phyloP scores from a whole-genome alignment of 441 rosid species.

The Adansonia grandidieri region DNA sequence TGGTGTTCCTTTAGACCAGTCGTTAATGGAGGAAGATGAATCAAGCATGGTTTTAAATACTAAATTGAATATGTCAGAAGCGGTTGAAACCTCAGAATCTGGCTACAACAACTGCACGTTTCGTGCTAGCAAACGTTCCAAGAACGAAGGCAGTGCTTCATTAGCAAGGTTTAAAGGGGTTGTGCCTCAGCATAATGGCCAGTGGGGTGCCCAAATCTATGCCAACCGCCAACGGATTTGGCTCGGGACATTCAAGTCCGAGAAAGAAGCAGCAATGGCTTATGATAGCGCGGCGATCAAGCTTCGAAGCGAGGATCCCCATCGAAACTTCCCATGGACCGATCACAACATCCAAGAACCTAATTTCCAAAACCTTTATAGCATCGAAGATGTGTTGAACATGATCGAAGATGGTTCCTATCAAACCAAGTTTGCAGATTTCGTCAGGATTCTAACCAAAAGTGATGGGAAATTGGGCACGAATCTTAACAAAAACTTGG shows the following conservation, averaged over 20 bases:
- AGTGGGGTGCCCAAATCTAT: slow-evolving; percentile 71
- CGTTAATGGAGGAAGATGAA: slow-evolving; percentile 40
- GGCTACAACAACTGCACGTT: slow-evolving; percentile 26
- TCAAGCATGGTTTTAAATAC: slow-evolving; percentile 41
- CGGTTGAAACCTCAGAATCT: not conserved
- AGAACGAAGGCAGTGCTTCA: slow-evolving; percentile 6
- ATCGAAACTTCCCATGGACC: slow-evolving; percentile 67
- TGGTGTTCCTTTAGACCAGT: not conserved
- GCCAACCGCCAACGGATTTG: slow-evolving; percentile 58
- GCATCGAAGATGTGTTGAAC: slow-evolving; percentile 49
- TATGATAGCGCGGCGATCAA: slow-evolving; percentile 61
- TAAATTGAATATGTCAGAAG: slow-evolving; percentile 5
- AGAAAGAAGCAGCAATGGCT: slow-evolving; percentile 59
- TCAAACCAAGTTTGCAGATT: slow-evolving; percentile 47
- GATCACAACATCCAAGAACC: slow-evolving; percentile 52
- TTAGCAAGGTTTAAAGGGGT: slow-evolving; percentile 49
- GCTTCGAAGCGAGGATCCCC: slow-evolving; percentile 53
- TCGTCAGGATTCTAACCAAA: slow-evolving; percentile 38
- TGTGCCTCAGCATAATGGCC: slow-evolving; percentile 59
- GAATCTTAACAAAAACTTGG: slow-evolving; percentile 18
- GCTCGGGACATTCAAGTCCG: slow-evolving; percentile 66
- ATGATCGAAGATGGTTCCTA: slow-evolving; percentile 80
- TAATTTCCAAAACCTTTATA: slow-evolving; percentile 46
- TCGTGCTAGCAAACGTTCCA: slow-evolving; percentile 40
- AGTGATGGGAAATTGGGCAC: not conserved